Evolutionary conservation across 2,329 filamentous ascomycete species (phyloP).

Genomic region (Fusarium cicatricum): DNA sequence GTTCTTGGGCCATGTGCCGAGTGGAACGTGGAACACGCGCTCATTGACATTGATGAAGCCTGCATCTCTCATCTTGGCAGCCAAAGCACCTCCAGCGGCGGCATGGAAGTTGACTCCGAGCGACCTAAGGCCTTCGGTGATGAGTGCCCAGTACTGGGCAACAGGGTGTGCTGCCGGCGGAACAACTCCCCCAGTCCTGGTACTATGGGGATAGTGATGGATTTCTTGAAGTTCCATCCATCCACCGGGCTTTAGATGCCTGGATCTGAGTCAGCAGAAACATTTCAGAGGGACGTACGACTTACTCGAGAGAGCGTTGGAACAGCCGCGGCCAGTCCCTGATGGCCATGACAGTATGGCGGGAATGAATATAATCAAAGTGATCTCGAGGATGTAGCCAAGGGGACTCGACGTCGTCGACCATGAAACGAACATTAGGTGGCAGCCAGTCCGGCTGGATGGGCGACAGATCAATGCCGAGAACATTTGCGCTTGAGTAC

Average conservation of each 20-base stretch:
- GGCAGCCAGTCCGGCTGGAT: slow-evolving; percentile 62
- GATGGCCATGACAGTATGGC: slow-evolving; percentile 64
- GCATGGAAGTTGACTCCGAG: slow-evolving; percentile 59
- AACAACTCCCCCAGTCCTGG: slow-evolving; percentile 51
- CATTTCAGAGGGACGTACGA: not conserved
- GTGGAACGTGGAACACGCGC: slow-evolving; percentile 59
- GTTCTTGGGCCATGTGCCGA: slow-evolving; percentile 64
- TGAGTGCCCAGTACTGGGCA: slow-evolving; percentile 56
- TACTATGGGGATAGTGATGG: slow-evolving; percentile 57
- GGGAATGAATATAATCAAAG: slow-evolving; percentile 69
- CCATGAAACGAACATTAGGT: slow-evolving; percentile 63
- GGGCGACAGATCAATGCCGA: slow-evolving; percentile 57
- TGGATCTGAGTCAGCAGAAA: slow-evolving; percentile 30
- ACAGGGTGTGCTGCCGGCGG: slow-evolving; percentile 50
- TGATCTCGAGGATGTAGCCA: slow-evolving; percentile 63
- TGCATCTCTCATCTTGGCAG: slow-evolving; percentile 56
- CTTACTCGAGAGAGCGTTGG: slow-evolving; percentile 40
- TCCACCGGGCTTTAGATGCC: slow-evolving; percentile 61
- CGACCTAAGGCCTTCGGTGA: slow-evolving; percentile 53
- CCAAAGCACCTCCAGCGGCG: slow-evolving; percentile 52
- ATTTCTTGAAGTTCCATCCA: slow-evolving; percentile 66
- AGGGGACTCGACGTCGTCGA: slow-evolving; percentile 65
- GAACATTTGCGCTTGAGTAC: slow-evolving; percentile 53
- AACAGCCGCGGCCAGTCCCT: slow-evolving; percentile 63
- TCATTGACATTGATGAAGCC: slow-evolving; percentile 63